Evolutionary conservation across 345 rosid genomes (phyloP).

Genomic region (Eucalyptus caleyi): DNA sequence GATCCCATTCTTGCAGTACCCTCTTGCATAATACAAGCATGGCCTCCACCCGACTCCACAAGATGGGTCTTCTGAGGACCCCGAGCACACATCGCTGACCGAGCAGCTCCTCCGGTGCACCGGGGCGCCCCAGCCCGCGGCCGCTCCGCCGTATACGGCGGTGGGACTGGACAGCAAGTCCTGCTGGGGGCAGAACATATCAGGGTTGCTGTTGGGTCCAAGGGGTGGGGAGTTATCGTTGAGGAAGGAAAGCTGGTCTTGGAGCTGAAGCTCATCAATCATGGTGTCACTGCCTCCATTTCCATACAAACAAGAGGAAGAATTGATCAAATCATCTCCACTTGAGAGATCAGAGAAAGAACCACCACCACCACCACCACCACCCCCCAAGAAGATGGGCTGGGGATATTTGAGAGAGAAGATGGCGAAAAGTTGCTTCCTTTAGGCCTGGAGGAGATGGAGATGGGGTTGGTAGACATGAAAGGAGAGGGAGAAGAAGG

Average conservation of each 20-base stretch:
- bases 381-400: conserved; percentile 24
- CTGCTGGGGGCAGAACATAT: conserved; percentile 26
- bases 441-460: conserved; percentile 9
- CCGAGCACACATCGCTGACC: conserved; percentile 49
- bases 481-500: conserved; percentile 40
- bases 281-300: conserved; percentile 10
- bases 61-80: conserved; percentile 37
- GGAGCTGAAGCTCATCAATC: conserved; percentile 52
- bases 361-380: background rate
- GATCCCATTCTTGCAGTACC: conserved; percentile 81
- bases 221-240: conserved; percentile 31
- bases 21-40: conserved; percentile 83
- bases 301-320: conserved; percentile 56
- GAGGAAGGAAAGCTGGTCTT: conserved; percentile 55
- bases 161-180: conserved; percentile 27
- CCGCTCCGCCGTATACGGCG: background rate
- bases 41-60: conserved; percentile 83
- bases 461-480: conserved; percentile 9
- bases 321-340: background rate
- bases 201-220: conserved; percentile 16
- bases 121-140: conserved; percentile 29
- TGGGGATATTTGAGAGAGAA: conserved; percentile 18
- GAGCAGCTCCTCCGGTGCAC: conserved; percentile 69
- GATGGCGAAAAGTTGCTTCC: conserved; percentile 9
- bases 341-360: conserved; percentile 19